phyloP scores from a whole-genome alignment of 306 rosid genomes.

The Aeschynomene evenia region DNA sequence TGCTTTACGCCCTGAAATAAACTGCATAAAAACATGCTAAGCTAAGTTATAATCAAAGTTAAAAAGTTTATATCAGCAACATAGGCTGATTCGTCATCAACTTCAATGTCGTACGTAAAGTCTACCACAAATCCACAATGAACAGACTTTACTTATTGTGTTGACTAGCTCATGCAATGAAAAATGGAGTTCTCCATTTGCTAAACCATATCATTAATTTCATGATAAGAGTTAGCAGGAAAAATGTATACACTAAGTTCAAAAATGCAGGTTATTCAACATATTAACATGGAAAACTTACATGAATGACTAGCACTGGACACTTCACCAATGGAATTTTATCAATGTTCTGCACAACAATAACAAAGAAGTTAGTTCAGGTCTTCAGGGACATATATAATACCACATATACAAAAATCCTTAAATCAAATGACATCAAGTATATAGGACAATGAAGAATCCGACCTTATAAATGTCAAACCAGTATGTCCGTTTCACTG shows the following conservation, averaged over 20 bases:
- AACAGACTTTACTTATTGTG: conserved; percentile 6
- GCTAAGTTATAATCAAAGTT: not conserved
- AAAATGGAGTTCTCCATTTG: not conserved
- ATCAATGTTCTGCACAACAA: conserved; percentile 76
- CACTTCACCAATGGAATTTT: conserved; percentile 82
- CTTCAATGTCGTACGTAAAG: conserved; percentile 12
- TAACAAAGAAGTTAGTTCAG: conserved; percentile 24
- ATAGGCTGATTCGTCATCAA: not conserved
- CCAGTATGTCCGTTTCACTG: conserved; percentile 88
- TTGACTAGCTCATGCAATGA: not conserved
- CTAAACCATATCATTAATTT: conserved; percentile 1
- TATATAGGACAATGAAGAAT: conserved; percentile 14
- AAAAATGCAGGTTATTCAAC: conserved; percentile 12
- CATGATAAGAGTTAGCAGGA: not conserved
- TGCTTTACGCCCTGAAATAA: not conserved
- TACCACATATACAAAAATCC: not conserved
- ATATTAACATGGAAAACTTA: conserved; percentile 40
- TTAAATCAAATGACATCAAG: not conserved
- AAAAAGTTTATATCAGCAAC: not conserved
- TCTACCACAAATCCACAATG: not conserved
- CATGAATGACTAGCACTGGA: conserved; percentile 84
- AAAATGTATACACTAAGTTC: conserved; percentile 6
- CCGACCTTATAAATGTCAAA: conserved; percentile 90
- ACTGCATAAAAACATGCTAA: not conserved
- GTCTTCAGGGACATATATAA: not conserved